These are phyloP conservation scores for Colletotrichum sp. DNA, from an alignment of 2,329 filamentous ascomycete species.

Conservation along the genomic window DNA sequence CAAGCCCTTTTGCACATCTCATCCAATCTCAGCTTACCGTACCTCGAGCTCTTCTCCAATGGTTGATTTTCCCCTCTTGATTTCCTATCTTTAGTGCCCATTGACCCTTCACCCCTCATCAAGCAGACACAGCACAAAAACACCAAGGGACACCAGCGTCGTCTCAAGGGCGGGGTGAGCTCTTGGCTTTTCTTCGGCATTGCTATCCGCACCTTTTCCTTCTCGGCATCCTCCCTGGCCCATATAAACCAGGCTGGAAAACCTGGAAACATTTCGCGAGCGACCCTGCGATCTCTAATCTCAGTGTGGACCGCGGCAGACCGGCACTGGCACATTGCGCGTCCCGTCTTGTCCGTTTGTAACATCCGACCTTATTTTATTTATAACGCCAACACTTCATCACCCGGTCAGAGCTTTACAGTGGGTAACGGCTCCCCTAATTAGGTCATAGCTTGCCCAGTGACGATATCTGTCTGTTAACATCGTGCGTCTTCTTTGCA, in stretches of 20 bases:
- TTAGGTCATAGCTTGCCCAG: neutral
- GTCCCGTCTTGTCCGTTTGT: neutral
- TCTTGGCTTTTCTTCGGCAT: constrained; percentile 14
- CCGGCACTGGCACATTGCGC: constrained; percentile 8
- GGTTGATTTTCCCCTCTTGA: neutral
- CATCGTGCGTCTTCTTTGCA: neutral
- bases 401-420: neutral
- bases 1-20: neutral
- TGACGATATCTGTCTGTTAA: neutral
- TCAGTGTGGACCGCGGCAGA: constrained; percentile 7
- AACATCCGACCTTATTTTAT: neutral
- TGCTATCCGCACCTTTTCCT: neutral
- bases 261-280: neutral
- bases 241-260: constrained; percentile 19
- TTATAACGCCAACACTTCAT: neutral
- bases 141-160: neutral
- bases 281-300: neutral
- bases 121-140: neutral
- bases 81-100: neutral
- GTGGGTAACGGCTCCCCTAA: neutral
- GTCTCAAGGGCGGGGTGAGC: neutral
- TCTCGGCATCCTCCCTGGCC: neutral
- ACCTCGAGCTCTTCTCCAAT: neutral
- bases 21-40: neutral
- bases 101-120: neutral